Percentiles rank a stretch among this genome's conserved stretches.
These are phyloP conservation scores for Coprinellus micaceus DNA, from an alignment of 768 basidiomycete species.

Conservation along the genomic window DNA sequence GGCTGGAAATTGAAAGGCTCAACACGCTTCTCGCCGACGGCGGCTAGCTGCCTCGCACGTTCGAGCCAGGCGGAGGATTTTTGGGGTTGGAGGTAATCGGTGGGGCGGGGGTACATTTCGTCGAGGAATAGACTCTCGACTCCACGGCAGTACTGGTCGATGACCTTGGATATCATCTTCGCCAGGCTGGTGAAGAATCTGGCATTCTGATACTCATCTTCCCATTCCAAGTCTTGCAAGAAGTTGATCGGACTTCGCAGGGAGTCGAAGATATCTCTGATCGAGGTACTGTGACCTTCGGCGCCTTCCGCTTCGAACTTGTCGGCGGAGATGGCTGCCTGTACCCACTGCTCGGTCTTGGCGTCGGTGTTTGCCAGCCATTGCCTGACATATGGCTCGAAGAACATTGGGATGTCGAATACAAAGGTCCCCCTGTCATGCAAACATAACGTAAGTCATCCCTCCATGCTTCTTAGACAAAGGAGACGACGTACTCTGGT, in stretches of 20 bases:
- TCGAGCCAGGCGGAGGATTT: slow-evolving; percentile 88
- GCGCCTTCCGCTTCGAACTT: slow-evolving; percentile 79
- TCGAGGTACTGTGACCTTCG: slow-evolving; percentile 92
- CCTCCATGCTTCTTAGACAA: not conserved
- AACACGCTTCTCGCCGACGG: slow-evolving; percentile 82
- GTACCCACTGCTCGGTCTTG: slow-evolving; percentile 93
- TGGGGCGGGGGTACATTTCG: slow-evolving; percentile 90
- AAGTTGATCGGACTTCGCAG: slow-evolving; percentile 87
- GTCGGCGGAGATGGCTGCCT: slow-evolving; percentile 81
- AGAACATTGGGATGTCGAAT: slow-evolving; percentile 74
- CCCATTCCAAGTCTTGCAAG: slow-evolving; percentile 88
- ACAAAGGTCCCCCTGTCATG: slow-evolving; percentile 46
- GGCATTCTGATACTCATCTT: slow-evolving; percentile 84
- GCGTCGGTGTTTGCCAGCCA: slow-evolving; percentile 88
- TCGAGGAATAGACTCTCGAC: slow-evolving; percentile 87
- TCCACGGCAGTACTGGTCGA: slow-evolving; percentile 87
- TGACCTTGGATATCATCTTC: slow-evolving; percentile 88
- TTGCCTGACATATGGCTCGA: slow-evolving; percentile 81
- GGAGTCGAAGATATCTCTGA: slow-evolving; percentile 94
- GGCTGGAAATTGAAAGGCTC: slow-evolving; percentile 94
- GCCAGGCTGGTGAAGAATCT: slow-evolving; percentile 86
- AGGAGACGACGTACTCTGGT: slow-evolving; percentile 54
- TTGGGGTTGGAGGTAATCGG: slow-evolving; percentile 76
- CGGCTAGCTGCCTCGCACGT: slow-evolving; percentile 74
- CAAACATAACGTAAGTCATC: not conserved